Evolutionary conservation across 805 yeast species (phyloP), one percentile per base, ranked within the genome.

Genomic region (Tetrapisispora arboricola): DNA sequence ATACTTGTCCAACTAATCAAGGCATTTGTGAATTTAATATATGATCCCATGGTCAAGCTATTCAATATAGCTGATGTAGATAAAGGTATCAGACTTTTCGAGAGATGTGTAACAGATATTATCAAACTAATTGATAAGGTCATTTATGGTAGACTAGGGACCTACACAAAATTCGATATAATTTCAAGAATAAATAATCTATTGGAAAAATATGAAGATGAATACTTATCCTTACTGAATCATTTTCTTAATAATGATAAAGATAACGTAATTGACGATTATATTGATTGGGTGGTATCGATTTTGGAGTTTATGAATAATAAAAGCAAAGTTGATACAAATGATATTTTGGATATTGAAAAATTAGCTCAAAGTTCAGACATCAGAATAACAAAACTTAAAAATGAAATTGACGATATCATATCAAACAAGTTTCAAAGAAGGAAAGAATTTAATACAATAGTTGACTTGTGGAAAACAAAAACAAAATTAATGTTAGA

Each of bases 211-310:
- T 94, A 88, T 58, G 84, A 84, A 48, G 76, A 75, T 42, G 68
- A 79, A 10, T 69, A 84, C 37, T 84, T 84, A 66, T 65, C 66
- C 38, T 88, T 90, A 53, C 68, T 88, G 43, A 88, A 85, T 55
- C 78, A 81, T 39, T 73, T 87, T 15, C 87, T 87, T 58, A 46
- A 70, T n/a, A 76, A 83, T 47, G 97, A 90, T 54, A 68, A 75
- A 30, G 73, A 74, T 21, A 73, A 78, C 5, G 62, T 90, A 4
- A 88, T 90, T 61, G 76, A 78, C 35, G 76, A 77, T 3, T 64
- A 90, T 40, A 70, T 85, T 35, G 59, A 58, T 6, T 90, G 96
- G 96, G 67, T 85, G 34, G 76, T 81, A 44, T 65, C 68, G 15
- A 75, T 86, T 39, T 63, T 88, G 19, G 63, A 66, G 11, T 75